phyloP scores from a whole-genome alignment of 106 monocot species.

The Dactylorhiza incarnata region DNA sequence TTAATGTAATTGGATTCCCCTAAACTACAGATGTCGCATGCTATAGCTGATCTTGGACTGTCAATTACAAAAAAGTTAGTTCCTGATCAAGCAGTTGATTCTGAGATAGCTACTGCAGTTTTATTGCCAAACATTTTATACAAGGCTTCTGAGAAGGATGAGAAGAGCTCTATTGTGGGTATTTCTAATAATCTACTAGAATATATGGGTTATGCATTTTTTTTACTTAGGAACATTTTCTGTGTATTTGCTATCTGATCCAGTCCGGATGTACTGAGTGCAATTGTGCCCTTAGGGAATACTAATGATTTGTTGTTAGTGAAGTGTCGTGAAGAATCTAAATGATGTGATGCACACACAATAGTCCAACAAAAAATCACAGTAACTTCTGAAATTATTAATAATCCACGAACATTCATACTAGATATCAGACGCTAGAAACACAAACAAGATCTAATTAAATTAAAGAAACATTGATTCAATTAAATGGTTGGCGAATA shows the following conservation, averaged over 20 bases:
- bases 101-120: constrained; percentile 23
- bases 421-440: no score
- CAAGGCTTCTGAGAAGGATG: constrained; percentile 29
- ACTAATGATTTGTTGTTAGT: no score
- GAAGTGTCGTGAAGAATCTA: no score
- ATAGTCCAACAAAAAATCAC: no score
- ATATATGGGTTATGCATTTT: not conserved
- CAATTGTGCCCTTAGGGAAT: no score
- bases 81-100: constrained; percentile 30
- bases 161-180: constrained; percentile 51
- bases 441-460: no score
- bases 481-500: no score
- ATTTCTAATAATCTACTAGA: not conserved
- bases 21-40: constrained; percentile 54
- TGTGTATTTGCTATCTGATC: not conserved
- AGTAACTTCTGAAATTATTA: no score
- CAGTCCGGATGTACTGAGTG: no score
- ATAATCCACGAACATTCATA: no score
- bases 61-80: constrained; percentile 57
- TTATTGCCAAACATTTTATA: constrained; percentile 63
- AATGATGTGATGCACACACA: no score
- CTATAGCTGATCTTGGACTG: constrained; percentile 75
- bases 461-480: no score
- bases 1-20: not conserved
- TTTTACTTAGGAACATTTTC: not conserved